These are phyloP conservation scores for Tillandsia leiboldiana DNA, from an alignment of 176 grass and related monocot genomes.

Conservation along the genomic window DNA sequence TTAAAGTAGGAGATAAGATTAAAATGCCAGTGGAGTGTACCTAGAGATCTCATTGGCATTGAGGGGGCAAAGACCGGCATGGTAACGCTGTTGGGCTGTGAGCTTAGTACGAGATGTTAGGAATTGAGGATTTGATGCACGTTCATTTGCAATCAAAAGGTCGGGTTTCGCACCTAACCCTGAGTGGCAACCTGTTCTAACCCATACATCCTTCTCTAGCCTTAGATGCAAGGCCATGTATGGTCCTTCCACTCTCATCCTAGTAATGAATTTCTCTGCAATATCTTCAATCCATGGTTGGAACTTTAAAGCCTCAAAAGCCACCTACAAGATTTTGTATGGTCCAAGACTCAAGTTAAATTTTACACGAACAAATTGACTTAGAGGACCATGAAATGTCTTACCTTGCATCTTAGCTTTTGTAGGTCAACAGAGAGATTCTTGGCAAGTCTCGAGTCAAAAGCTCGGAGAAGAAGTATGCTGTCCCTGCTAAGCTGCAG, in stretches of 20 bases:
- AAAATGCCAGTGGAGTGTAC: background rate
- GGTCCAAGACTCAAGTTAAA: background rate
- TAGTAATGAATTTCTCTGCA: conserved; percentile 18
- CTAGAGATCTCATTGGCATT: conserved; percentile 31
- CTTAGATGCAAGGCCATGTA: conserved; percentile 35
- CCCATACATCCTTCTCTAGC: conserved; percentile 44
- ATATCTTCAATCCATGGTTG: conserved; percentile 25
- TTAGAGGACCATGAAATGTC: background rate
- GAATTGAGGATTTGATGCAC: conserved; percentile 19
- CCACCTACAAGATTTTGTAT: conserved; percentile 19
- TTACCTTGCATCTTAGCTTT: conserved; percentile 44
- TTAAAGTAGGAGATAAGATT: background rate
- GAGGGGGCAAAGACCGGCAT: conserved; percentile 32
- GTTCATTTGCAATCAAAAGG: conserved; percentile 5
- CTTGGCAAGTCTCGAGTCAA: conserved; percentile 35
- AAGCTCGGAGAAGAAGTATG: conserved; percentile 27
- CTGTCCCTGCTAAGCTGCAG: conserved; percentile 24
- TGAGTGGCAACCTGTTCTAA: conserved; percentile 34
- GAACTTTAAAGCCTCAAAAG: conserved; percentile 34
- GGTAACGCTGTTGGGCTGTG: conserved; percentile 19
- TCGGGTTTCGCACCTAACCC: conserved; percentile 20
- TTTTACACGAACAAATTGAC: background rate
- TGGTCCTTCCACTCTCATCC: conserved; percentile 30
- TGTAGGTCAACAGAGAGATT: conserved; percentile 28
- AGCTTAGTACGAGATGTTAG: conserved; percentile 30